Evolutionary conservation across 2,329 filamentous ascomycete species (phyloP), one percentile per base, ranked within the genome.

Genomic region (Fusarium robinianum): DNA sequence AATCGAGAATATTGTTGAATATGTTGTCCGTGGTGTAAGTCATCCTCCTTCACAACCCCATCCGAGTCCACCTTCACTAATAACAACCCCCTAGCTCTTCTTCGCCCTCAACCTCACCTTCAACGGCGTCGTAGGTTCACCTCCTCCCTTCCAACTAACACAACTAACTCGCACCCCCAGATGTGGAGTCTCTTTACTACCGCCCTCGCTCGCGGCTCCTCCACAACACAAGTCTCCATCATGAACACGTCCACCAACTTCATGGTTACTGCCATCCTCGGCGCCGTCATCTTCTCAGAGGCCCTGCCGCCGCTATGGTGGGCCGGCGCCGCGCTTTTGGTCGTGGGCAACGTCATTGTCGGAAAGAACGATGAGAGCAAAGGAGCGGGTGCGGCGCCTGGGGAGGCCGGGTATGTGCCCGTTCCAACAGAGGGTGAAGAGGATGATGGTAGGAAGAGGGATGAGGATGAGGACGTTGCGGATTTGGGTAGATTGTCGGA

Each of bases 181-280:
- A 92, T 92, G 88, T 92, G 88, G 88, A 83, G 85, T 0, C 78
- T 92, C 33, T 92, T 91, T 71, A 92, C 88, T 6, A 79, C 81
- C 35, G 88, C 88, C 38, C 78, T 92, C n/a, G 82, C 87, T 1
- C 77, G 80, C 12, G 86, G 87, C 10, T 78, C 80, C 45, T 90
- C 86, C 2, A 90, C 88, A 7, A 88, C 88, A 0, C 86, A 89
- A 62, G 88, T 91, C 34, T 85, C 82, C 55, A 85, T 92, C 64
- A 82, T 92, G 66, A 92, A 92, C 67, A 91, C 88, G 3, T 88
- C 85, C 10, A 78, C 85, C 43, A 92, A 92, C 70, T 92, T 92
- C 66, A 78, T 92, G 69, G 69, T 90, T 49, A 91, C 88, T 0
- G 88, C 88, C 6, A 53, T 91, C 6, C 72, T 91, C 14, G 87